phyloP scores from a whole-genome alignment of 495 filamentous ascomycete species.

The Penicillium canariense region DNA sequence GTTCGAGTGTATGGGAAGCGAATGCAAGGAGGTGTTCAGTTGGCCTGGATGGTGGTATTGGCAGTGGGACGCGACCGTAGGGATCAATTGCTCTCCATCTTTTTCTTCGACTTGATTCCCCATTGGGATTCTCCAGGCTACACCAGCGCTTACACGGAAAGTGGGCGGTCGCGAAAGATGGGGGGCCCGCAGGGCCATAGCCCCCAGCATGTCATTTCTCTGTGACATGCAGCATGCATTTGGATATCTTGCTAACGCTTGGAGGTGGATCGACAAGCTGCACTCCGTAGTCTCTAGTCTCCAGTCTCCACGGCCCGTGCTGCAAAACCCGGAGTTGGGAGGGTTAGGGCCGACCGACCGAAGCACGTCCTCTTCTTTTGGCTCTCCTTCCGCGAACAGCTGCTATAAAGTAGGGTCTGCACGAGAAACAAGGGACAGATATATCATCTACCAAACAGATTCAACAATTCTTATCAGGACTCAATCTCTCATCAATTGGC shows the following conservation, averaged over 20 bases:
- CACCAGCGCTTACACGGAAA: constrained; percentile 4
- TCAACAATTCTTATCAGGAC: constrained; percentile 4
- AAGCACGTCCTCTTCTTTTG: background rate
- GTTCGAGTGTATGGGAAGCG: background rate
- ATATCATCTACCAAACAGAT: constrained; percentile 8
- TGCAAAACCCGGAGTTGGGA: constrained; percentile 19
- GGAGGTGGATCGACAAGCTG: constrained; percentile 25
- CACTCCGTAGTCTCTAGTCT: constrained; percentile 21
- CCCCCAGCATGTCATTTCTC: constrained; percentile 11
- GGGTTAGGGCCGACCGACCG: constrained; percentile 7
- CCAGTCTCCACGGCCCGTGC: constrained; percentile 9
- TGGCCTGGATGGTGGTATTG: background rate
- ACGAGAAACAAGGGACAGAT: background rate
- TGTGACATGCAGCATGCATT: constrained; percentile 30
- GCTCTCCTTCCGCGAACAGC: constrained; percentile 1
- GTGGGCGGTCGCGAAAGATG: background rate
- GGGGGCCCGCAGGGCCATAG: background rate
- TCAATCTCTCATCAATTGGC: background rate
- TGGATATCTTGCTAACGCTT: constrained; percentile 7
- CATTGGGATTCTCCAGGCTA: background rate
- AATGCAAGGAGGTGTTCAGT: background rate
- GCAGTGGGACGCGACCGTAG: background rate
- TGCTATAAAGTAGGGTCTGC: background rate
- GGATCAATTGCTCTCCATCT: background rate
- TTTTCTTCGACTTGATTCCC: background rate